These are phyloP conservation scores for Diaporthe aspalathi DNA, from an alignment of 2,329 filamentous ascomycete genomes.

Conservation along the genomic window DNA sequence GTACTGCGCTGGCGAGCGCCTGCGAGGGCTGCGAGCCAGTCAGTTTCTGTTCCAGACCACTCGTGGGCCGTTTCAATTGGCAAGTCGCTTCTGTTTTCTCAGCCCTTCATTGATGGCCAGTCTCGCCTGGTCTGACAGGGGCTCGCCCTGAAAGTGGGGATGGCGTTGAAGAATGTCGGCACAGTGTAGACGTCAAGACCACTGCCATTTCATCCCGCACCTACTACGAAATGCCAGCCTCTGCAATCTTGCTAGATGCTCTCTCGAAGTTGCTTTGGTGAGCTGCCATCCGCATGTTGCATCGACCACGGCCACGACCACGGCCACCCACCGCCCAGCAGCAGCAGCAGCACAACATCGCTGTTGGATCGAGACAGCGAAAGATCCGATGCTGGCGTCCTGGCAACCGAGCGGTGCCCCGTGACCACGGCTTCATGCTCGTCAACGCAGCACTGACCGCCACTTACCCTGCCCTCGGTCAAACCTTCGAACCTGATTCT, in stretches of 20 bases:
- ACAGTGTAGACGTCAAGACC: constrained; percentile 27
- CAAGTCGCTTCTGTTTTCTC: constrained; percentile 16
- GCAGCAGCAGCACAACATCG: neutral
- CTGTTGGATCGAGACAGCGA: neutral
- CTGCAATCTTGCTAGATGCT: neutral
- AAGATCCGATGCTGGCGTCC: neutral
- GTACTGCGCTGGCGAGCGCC: neutral
- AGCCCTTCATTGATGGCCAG: constrained; percentile 28
- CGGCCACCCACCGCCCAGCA: neutral
- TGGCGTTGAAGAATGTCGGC: constrained; percentile 27
- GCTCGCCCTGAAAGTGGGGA: constrained; percentile 31
- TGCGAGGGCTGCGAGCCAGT: constrained; percentile 10
- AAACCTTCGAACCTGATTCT: constrained; percentile 20
- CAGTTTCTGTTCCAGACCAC: constrained; percentile 28
- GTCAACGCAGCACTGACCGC: constrained; percentile 33
- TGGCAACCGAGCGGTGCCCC: constrained; percentile 4
- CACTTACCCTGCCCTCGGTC: constrained; percentile 22
- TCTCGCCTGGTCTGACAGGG: constrained; percentile 13
- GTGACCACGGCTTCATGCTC: constrained; percentile 32
- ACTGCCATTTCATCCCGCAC: neutral
- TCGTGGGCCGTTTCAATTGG: constrained; percentile 21
- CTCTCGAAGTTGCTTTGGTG: neutral
- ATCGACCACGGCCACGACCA: neutral
- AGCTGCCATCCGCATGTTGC: neutral
- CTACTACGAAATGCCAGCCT: neutral